Conservation (phyloP, 768 basidiomycete species). For the Lentinula sp. region DNA sequence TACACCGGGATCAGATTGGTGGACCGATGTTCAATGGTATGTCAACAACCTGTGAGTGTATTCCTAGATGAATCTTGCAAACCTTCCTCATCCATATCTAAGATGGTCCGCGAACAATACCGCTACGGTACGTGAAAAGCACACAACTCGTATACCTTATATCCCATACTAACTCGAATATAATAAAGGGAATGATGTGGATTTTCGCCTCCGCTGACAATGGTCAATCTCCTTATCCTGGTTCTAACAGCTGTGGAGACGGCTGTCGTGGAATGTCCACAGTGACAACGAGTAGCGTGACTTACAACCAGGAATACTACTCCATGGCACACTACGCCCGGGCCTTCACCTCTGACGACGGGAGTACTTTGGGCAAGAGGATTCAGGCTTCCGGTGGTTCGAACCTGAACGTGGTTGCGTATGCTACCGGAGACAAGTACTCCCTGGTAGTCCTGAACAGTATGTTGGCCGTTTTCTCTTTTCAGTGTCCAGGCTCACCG, state of each 20-base stretch:
- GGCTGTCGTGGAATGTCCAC: slow-evolving; percentile 2
- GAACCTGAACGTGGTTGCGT: slow-evolving; percentile 18
- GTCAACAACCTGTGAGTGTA: slow-evolving; percentile 31
- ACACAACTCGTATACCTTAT: too few relatives aligned
- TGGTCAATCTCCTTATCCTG: slow-evolving; percentile 25
- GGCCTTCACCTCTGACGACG: slow-evolving; percentile 44
- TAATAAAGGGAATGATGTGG: slow-evolving; percentile 33
- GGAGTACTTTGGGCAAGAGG: slow-evolving; percentile 41
- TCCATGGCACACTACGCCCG: slow-evolving; percentile 46
- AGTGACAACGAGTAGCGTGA: slow-evolving; percentile 7
- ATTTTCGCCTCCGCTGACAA: slow-evolving; percentile 40
- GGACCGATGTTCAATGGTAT: slow-evolving; percentile 54
- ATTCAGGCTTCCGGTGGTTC: slow-evolving; percentile 22
- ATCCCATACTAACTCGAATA: too few relatives aligned
- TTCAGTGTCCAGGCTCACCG: too few relatives aligned
- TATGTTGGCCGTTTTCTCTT: slow-evolving; percentile 8
- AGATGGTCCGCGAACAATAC: slow-evolving; percentile 16
- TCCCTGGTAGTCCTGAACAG: slow-evolving; percentile 48
- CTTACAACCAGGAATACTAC: slow-evolving; percentile 20
- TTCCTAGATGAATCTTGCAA: background rate
- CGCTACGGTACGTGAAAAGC: slow-evolving; percentile 15
- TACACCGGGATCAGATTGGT: slow-evolving; percentile 41
- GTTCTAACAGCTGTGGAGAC: slow-evolving; percentile 1
- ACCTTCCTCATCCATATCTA: slow-evolving; percentile 18
- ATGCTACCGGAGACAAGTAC: slow-evolving; percentile 36